Base-by-base conservation (phyloP, 75 land plant species). In the Pinus taeda region DNA sequence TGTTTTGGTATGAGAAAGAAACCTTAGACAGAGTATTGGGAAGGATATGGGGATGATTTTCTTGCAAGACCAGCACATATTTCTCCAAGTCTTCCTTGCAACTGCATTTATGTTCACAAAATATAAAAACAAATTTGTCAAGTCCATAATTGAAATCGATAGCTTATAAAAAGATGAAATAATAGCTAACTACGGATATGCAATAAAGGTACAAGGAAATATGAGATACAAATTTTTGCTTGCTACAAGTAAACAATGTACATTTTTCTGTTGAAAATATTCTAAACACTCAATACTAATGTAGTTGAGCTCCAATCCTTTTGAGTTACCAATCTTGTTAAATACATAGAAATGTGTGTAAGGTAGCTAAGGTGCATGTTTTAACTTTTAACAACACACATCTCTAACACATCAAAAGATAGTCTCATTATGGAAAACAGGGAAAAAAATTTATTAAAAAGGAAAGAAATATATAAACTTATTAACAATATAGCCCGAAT, bases 21-120 rank as follows among this genome's bases (percentile, higher is more conserved):
- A 91, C 96, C 91, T 86, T 93, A 74, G 89, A 83, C 37, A 93
- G 77, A 82, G 81, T 81, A 74, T 86, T 88, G 59, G 93, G 79
- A 59, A 84, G 89, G 65, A 93, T 67, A 7, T 82, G 83, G n/a
- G 85, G 81, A 56, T 85, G 84, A 64, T 79, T 77, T 18, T 83
- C 83, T 49, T 80, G n/a, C 42, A 93, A 75, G 39, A 91, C 96
- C 36, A 82, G 55, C 33, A 82, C 73, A 81, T 93, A 93, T 9
- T 88, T 79, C 53, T 73, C 67, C 49, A 93, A 84, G 66, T 93
- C 96, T 15, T 85, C 79, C 7, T 17, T 59, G 64, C 85, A 87
- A 80, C 96, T 93, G 91, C 72, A 77, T 45, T 45, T 7, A 8
- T 20, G 21, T 18, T 67, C 71, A 36, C 45, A 37, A 6, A 39